Conservation (phyloP, 345 rosid species). For the Salix koriyanagi region DNA sequence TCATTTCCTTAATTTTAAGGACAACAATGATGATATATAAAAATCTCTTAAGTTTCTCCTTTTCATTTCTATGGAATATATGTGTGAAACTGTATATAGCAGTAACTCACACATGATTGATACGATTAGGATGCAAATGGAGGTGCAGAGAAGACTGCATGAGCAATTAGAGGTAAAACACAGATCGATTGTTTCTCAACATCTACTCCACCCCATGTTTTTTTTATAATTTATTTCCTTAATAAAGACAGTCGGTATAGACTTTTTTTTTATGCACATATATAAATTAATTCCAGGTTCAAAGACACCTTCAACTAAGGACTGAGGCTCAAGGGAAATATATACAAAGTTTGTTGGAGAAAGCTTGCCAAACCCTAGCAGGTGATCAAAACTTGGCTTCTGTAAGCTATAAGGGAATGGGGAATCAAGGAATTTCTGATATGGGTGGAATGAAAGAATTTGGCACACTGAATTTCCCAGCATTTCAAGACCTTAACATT, state of each 20-base stretch:
- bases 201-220: neutral
- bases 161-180: constrained; percentile 86
- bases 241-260: neutral
- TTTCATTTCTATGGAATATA: constrained; percentile 25
- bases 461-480: constrained; percentile 63
- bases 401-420: constrained; percentile 46
- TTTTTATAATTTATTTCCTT: neutral
- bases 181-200: neutral
- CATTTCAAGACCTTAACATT: constrained; percentile 89
- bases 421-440: constrained; percentile 44
- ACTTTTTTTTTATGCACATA: neutral
- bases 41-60: neutral
- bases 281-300: constrained; percentile 48
- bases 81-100: constrained; percentile 24
- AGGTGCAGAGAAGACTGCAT: constrained; percentile 96
- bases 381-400: constrained; percentile 56
- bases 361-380: constrained; percentile 90
- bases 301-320: constrained; percentile 90
- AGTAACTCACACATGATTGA: constrained; percentile 49
- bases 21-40: neutral
- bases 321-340: constrained; percentile 99
- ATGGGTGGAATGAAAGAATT: constrained; percentile 39
- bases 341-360: constrained; percentile 92
- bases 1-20: neutral
- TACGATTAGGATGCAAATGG: constrained; percentile 96